A percentile compares a stretch with the other conserved stretches of the same genome.
These are phyloP conservation scores for Gossypium longicalyx DNA, from an alignment of 345 rosid species.

Conservation along the genomic window DNA sequence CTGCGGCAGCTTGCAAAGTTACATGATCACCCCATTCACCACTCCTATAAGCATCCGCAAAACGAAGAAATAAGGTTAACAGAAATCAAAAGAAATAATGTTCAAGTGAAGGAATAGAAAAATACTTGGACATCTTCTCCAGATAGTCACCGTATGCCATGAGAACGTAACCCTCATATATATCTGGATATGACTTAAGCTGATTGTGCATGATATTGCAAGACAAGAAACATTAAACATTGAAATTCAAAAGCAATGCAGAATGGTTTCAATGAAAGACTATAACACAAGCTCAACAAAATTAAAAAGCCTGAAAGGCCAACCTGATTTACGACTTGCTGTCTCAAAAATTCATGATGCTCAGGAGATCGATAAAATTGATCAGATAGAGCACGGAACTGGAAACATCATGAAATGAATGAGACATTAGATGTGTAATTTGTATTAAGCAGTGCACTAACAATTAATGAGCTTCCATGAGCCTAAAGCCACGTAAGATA, in stretches of 20 bases:
- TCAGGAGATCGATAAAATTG: slow-evolving; percentile 60
- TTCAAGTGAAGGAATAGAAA: slow-evolving; percentile 8
- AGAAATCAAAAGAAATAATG: neutral
- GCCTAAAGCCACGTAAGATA: no score
- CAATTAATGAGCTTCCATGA: neutral
- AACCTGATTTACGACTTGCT: slow-evolving; percentile 52
- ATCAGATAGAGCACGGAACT: slow-evolving; percentile 74
- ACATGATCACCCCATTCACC: slow-evolving; percentile 84
- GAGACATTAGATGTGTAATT: slow-evolving; percentile 8
- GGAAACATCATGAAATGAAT: slow-evolving; percentile 23
- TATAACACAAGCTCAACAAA: neutral
- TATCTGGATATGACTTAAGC: slow-evolving; percentile 31
- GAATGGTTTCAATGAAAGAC: neutral
- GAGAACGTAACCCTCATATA: slow-evolving; percentile 32
- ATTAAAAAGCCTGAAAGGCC: neutral
- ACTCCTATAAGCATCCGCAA: slow-evolving; percentile 28
- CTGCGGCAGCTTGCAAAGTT: slow-evolving; percentile 71
- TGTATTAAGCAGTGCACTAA: neutral
- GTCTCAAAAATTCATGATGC: slow-evolving; percentile 53
- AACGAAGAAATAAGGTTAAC: neutral
- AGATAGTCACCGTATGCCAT: slow-evolving; percentile 32
- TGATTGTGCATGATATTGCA: slow-evolving; percentile 7
- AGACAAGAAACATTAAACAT: slow-evolving; percentile 4
- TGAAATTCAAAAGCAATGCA: neutral
- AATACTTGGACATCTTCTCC: slow-evolving; percentile 34